Conservation (phyloP, 345 rosid species). For the Corchorus capsularis region DNA sequence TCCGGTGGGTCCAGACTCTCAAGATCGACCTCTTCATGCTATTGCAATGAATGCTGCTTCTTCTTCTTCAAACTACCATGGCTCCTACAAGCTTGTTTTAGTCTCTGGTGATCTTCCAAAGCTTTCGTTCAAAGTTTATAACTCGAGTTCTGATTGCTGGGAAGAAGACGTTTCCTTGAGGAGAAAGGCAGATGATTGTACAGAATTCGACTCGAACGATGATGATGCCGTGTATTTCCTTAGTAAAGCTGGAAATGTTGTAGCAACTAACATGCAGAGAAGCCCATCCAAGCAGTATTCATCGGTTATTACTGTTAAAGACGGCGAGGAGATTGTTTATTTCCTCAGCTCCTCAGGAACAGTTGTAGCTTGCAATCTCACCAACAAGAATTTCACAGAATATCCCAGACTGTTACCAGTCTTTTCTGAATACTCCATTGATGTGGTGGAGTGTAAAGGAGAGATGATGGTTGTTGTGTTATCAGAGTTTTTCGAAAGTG, state of each 20-base stretch:
- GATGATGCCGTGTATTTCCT: conserved; percentile 74
- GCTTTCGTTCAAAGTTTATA: conserved; percentile 50
- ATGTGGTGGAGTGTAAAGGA: conserved; percentile 74
- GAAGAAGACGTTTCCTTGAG: conserved; percentile 42
- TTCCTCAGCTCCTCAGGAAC: conserved; percentile 78
- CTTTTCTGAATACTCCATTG: conserved; percentile 74
- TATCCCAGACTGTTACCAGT: conserved; percentile 75
- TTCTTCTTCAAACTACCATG: conserved; percentile 26
- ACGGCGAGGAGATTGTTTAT: conserved; percentile 53
- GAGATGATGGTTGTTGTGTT: conserved; percentile 65
- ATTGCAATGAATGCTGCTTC: conserved; percentile 54
- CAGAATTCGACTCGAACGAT: conserved; percentile 32
- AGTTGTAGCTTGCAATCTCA: conserved; percentile 66
- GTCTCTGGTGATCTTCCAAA: conserved; percentile 68
- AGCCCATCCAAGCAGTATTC: conserved; percentile 90
- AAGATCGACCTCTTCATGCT: conserved; percentile 57
- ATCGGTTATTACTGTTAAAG: conserved; percentile 55
- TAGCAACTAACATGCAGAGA: conserved; percentile 71
- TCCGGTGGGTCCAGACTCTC: conserved; percentile 27
- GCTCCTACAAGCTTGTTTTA: conserved; percentile 58
- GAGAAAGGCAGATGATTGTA: conserved; percentile 39
- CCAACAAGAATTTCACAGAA: conserved; percentile 52
- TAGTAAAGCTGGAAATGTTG: conserved; percentile 74
- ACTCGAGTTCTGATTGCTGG: conserved; percentile 59
- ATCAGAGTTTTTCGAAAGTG: conserved; percentile 77